Evolutionary conservation across 768 basidiomycete species (phyloP).

Genomic region (Mycena venus): DNA sequence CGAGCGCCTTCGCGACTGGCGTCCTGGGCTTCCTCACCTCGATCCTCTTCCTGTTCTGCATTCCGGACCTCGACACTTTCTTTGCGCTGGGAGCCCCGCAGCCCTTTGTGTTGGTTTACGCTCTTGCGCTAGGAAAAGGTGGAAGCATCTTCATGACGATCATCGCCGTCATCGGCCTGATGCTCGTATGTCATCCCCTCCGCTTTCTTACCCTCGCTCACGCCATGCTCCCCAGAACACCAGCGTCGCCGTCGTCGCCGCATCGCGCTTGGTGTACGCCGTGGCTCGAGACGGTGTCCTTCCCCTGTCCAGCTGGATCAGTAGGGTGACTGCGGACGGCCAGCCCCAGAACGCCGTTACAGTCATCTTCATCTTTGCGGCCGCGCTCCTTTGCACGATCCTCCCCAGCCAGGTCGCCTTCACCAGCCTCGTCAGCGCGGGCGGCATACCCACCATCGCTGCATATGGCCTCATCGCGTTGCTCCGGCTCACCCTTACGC

Average conservation of each 20-base stretch:
- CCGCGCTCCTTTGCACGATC: slow-evolving; percentile 85
- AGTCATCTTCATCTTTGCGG: slow-evolving; percentile 86
- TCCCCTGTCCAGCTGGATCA: slow-evolving; percentile 87
- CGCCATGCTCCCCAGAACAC: slow-evolving; percentile 71
- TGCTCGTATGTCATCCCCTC: slow-evolving; percentile 67
- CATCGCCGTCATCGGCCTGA: slow-evolving; percentile 86
- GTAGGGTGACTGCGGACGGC: slow-evolving; percentile 74
- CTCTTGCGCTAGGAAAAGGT: slow-evolving; percentile 83
- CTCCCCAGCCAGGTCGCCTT: slow-evolving; percentile 93
- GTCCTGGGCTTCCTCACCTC: slow-evolving; percentile 83
- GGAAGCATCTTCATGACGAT: slow-evolving; percentile 90
- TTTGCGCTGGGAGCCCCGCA: slow-evolving; percentile 88
- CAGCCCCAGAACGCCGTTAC: slow-evolving; percentile 91
- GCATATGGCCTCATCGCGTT: slow-evolving; percentile 88
- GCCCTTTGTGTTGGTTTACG: slow-evolving; percentile 92
- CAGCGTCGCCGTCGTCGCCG: slow-evolving; percentile 88
- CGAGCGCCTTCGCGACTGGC: slow-evolving; percentile 83
- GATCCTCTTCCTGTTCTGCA: slow-evolving; percentile 88
- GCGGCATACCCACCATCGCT: slow-evolving; percentile 88
- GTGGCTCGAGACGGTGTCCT: slow-evolving; percentile 96
- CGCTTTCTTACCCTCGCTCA: neutral
- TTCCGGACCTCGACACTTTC: slow-evolving; percentile 80
- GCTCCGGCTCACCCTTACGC: slow-evolving; percentile 84
- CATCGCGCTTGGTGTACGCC: slow-evolving; percentile 90
- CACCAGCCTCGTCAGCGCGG: slow-evolving; percentile 90